Percentiles rank a stretch among this genome's conserved stretches.
Evolutionary conservation across 345 rosid genomes (phyloP).

Genomic region (Eucalyptus leucophloia): DNA sequence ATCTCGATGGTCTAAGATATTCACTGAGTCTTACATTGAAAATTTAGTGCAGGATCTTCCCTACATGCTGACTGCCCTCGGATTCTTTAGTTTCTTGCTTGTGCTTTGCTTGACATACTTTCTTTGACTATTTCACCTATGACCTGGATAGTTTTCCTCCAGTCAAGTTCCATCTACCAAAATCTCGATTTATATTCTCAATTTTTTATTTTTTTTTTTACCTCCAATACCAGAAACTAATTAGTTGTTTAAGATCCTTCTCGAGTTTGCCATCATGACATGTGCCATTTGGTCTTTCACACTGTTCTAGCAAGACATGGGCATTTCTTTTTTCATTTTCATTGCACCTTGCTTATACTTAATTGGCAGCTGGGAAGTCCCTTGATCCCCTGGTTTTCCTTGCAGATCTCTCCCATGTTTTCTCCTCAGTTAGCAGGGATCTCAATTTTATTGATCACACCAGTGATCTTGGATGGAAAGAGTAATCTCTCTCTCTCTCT

Average conservation of each 20-base stretch:
- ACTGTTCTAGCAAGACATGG: neutral
- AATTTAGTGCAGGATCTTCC: neutral
- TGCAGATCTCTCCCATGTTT: constrained; percentile 77
- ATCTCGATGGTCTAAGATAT: neutral
- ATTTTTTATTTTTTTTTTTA: neutral
- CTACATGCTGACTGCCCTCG: neutral
- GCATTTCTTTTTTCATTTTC: neutral
- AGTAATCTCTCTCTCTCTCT: constrained; percentile 35
- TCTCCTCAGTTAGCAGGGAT: constrained; percentile 69
- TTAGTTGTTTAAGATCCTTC: neutral
- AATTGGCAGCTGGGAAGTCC: neutral
- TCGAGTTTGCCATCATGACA: neutral
- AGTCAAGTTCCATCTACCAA: neutral
- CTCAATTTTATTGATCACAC: constrained; percentile 92
- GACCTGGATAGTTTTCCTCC: neutral
- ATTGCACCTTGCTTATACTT: neutral
- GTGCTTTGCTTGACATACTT: neutral
- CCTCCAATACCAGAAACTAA: neutral
- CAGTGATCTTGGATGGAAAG: constrained; percentile 98
- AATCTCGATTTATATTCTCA: neutral
- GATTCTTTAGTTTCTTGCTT: neutral
- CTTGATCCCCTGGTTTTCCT: neutral
- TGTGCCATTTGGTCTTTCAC: neutral
- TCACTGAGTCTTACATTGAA: neutral
- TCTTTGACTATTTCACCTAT: neutral